Base-by-base conservation (phyloP, 768 basidiomycete genomes). In the Mrakia blollopis region DNA sequence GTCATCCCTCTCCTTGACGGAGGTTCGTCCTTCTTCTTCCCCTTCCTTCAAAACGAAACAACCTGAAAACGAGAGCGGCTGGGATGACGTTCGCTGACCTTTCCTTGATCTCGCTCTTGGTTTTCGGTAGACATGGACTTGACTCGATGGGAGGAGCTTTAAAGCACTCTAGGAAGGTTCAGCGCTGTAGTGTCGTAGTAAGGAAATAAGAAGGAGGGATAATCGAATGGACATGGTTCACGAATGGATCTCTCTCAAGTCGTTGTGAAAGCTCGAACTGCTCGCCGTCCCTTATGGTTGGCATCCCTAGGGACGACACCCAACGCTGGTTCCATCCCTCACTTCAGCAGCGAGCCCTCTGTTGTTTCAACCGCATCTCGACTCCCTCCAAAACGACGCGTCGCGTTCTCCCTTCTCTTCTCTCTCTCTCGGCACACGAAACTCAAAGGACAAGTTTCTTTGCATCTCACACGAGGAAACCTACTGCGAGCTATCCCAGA, bases 141-240 rank as follows among this genome's bases (percentile, higher is more conserved):
- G 57, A 82, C 81, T 14, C 81, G 83, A 77, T 83, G 81, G 81
- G 82, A 84, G 76, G 83, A 84, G 81, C 80, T 83, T 79, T 81
- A 77, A 71, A 74, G 39, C 25, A 54, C 28, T 65, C 63, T 50
- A 47, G 2, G 47, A 7, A 21, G 10, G 47, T 21, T 7, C 2
- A 5, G 5, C 39, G 47, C 21, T 50, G 47, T 50, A 50, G 47
- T 50, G 0, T 50, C 13, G 14, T 50, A 18, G 47, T 14, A 50
- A 21, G 0, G 21, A 50, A 50, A 18, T 21, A 50, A 28, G 57
- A 11, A 28, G 28, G 57, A 57, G 10, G 28, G 28, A 57, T n/a
- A n/a, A 57, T 16, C 4, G 25, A 25, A 57, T 57, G 57, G 23
- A 28, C 57, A 25, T 3, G 57, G n/a, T 57, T 57, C 47, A 18